Base-by-base conservation (phyloP, 1,139 yeast species). In the Ashbya aceris region DNA sequence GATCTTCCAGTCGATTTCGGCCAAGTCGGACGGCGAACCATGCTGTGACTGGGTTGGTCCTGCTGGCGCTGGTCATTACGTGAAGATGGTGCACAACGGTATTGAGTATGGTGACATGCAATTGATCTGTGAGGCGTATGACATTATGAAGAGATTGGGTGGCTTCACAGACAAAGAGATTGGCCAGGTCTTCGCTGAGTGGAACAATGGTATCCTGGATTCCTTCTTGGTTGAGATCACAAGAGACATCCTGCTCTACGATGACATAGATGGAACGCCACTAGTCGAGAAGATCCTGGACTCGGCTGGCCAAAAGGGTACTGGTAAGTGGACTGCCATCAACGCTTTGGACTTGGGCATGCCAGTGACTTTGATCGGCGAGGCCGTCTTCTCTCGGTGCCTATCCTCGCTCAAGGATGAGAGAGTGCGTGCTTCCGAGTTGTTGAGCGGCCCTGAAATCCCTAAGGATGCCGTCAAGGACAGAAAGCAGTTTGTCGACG, bases 31-130 rank as follows among this genome's bases (percentile, higher is more conserved):
- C 62, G 96, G 96, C 59, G 96, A 91, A 72, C 96, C 98, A 65
- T 91, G 98, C 74, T 91, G 98, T 73, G 98, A 91, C 78, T 91
- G 98, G 98, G 96, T 91, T 60, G 98, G 98, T 62, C 95, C 89
- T 59, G 95, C 94, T 46, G 98, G 98, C 69, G 79, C 97, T 42
- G 98, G 98, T 64, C 98, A 91, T 73, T 91, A 83, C 73, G 97
- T 91, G 66, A 91, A 91, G 77, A 91, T 91, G 98, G 97, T 91
- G 56, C 98, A 91, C 78, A 91, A 91, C 68, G 98, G 98, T 83
- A 91, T 91, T 61, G 98, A 91, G 72, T 91, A 91, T 69, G 98
- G 98, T 79, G 98, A 91, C 71, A 91, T 91, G 98, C 98, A 91
- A 74, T 78, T 91, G 76, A 91, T 91, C 66, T 80, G 91, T 70